Evolutionary conservation across 2,329 filamentous ascomycete genomes (phyloP), one percentile per base, ranked within the genome.

Genomic region (Xylariaceae sp.): DNA sequence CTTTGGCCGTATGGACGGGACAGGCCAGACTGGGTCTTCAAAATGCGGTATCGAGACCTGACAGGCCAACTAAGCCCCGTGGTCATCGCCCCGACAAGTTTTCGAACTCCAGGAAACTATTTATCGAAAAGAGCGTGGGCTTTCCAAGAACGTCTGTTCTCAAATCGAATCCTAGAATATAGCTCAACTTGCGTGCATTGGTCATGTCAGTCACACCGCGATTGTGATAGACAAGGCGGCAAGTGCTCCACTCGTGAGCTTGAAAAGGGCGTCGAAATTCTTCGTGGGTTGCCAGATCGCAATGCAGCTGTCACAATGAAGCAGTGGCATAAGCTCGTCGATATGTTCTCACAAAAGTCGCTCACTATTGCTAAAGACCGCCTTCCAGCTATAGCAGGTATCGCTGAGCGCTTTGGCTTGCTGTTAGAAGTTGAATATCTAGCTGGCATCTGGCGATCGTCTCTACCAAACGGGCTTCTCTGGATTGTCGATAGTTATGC

Each of bases 371-470:
- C 16, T 16, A 11, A 24, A 7, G 41, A 45, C 14, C 41, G 41
- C 17, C 41, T 45, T 23, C 26, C 41, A 6, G 41, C 41, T 16
- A 33, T 33, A 19, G 41, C n/a, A 21, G 41, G 41, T 19, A 45
- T 45, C 41, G 26, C 41, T 16, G 41, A 45, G 41, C 26, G 41
- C 26, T 45, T 45, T 19, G 26, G 41, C 26, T 14, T 21, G 16
- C 4, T 4, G 6, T 19, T 16, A 3, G 41, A 33, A 3, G 26
- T 21, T 12, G 41, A 33, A 21, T 45, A 45, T 45, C 9, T 45
- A 33, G 41, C 41, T 33, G 41, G 41, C 26, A 45, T 45, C 16
- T 45, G 41, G 41, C 41, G 41, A 12, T 31, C 26, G 12, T 45
- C 41, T 11, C 41, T 45, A 14, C 41, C 41, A 4, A 33, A 28